Evolutionary conservation across 495 filamentous ascomycete genomes (phyloP).

Genomic region (Podospora pseudoanserina): DNA sequence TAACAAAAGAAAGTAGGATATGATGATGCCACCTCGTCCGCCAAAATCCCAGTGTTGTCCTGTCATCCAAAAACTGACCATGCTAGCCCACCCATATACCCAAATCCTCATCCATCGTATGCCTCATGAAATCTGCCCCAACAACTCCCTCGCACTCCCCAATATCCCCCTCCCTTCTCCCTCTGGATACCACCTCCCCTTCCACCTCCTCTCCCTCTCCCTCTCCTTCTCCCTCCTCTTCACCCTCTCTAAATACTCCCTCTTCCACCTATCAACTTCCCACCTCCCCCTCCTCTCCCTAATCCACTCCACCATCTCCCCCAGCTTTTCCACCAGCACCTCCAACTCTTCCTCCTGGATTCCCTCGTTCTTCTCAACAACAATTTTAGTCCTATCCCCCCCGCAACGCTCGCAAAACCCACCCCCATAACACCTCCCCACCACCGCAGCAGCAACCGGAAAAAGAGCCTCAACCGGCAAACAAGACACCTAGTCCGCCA

Average conservation of each 20-base stretch:
- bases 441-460: neutral
- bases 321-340: neutral
- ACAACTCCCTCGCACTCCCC: neutral
- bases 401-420: neutral
- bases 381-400: neutral
- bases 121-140: neutral
- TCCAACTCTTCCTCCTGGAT: neutral
- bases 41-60: slow-evolving; percentile 1
- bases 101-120: neutral
- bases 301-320: neutral
- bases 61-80: slow-evolving; percentile 4
- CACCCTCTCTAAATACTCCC: neutral
- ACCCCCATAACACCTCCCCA: neutral
- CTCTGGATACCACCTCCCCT: no score
- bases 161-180: neutral
- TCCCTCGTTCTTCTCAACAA: neutral
- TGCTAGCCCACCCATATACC: neutral
- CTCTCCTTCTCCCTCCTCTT: slow-evolving; percentile 25
- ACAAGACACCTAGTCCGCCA: neutral
- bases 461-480: neutral
- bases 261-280: neutral
- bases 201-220: slow-evolving; percentile 19
- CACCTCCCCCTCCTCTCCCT: neutral
- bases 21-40: neutral
- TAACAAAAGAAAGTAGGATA: neutral